These are phyloP conservation scores for Tetragonia tetragonoides DNA, from an alignment of 148 eudicot genomes.

Conservation along the genomic window DNA sequence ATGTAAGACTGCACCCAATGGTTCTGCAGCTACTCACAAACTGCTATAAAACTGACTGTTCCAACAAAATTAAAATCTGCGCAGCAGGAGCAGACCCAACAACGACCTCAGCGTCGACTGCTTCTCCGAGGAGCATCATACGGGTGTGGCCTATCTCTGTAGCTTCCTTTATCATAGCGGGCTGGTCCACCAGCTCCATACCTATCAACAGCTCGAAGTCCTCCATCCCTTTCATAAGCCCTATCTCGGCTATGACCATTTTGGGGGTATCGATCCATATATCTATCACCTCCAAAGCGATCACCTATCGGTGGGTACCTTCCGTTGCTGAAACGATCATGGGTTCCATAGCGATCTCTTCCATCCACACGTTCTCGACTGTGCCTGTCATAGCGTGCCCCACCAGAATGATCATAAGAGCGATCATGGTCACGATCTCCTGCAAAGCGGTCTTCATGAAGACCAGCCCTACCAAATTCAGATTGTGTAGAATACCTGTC, in stretches of 20 bases:
- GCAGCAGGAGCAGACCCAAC: background rate
- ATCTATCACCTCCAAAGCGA: constrained; percentile 38
- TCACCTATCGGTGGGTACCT: constrained; percentile 39
- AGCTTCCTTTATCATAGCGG: constrained; percentile 38
- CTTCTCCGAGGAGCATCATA: constrained; percentile 38
- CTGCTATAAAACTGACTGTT: too few relatives aligned
- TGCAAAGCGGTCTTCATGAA: constrained; percentile 25
- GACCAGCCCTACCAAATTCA: constrained; percentile 28
- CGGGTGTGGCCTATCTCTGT: constrained; percentile 37
- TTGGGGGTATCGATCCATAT: constrained; percentile 27
- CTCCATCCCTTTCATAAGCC: constrained; percentile 38
- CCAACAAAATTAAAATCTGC: too few relatives aligned
- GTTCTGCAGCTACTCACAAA: too few relatives aligned
- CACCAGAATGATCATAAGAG: constrained; percentile 35
- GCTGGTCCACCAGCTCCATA: constrained; percentile 40
- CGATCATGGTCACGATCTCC: constrained; percentile 16
- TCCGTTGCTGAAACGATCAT: constrained; percentile 36
- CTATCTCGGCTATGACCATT: constrained; percentile 40
- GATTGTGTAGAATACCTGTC: constrained; percentile 32
- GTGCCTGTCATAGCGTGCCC: constrained; percentile 31
- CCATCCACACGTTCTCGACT: constrained; percentile 38
- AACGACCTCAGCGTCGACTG: constrained; percentile 25
- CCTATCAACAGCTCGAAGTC: constrained; percentile 36
- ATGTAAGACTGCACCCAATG: too few relatives aligned
- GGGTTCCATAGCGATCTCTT: constrained; percentile 37